phyloP scores from a whole-genome alignment of 2,329 filamentous ascomycete genomes.

The Colletotrichum sp. region DNA sequence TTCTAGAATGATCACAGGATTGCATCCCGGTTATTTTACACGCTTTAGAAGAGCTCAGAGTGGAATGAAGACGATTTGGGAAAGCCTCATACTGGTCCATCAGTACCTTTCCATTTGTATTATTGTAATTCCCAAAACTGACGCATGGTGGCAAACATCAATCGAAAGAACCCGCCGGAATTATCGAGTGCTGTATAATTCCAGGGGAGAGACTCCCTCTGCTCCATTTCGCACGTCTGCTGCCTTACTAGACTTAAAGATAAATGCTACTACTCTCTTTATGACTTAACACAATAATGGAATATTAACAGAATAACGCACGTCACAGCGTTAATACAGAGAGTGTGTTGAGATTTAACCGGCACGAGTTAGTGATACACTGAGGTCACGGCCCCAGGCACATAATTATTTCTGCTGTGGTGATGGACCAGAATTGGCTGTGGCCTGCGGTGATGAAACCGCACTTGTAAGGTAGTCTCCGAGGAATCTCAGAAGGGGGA shows the following conservation, averaged over 20 bases:
- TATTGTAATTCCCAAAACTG: too few species aligned
- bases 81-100: neutral
- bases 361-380: neutral
- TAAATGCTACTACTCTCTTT: too few species aligned
- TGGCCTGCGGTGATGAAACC: too few species aligned
- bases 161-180: too few species aligned
- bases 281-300: neutral
- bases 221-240: too few species aligned
- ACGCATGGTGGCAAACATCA: too few species aligned
- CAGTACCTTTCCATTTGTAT: too few species aligned
- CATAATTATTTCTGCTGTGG: neutral
- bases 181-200: too few species aligned
- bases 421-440: neutral
- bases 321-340: neutral
- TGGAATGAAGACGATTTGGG: neutral
- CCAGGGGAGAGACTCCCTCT: too few species aligned
- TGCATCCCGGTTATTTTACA: neutral
- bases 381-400: neutral
- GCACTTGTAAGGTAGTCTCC: too few species aligned
- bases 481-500: neutral
- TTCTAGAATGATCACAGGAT: neutral
- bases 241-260: too few species aligned
- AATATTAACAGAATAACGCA: neutral
- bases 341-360: fast-evolving
- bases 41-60: neutral